phyloP scores from a whole-genome alignment of 2,329 filamentous ascomycete genomes.

The Chalaropsis thielavioides region DNA sequence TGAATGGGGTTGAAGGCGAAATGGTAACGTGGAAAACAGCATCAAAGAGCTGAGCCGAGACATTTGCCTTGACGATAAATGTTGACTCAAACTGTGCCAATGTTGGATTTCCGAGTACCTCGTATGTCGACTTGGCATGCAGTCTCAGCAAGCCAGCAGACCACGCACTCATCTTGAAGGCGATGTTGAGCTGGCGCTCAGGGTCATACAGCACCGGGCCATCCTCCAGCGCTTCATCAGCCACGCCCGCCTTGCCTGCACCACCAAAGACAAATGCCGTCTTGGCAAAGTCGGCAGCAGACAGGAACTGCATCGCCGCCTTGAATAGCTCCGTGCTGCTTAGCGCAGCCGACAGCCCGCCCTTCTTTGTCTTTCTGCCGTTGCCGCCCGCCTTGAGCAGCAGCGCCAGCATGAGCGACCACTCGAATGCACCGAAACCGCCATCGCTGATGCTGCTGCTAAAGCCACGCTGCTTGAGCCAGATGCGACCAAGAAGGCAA shows the following conservation, averaged over 20 bases:
- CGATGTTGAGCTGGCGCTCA: slow-evolving; percentile 57
- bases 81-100: slow-evolving; percentile 71
- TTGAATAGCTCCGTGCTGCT: slow-evolving; percentile 93
- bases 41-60: slow-evolving; percentile 43
- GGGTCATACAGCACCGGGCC: slow-evolving; percentile 68
- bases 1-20: slow-evolving; percentile 24
- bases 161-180: slow-evolving; percentile 84
- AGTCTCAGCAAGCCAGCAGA: slow-evolving; percentile 60
- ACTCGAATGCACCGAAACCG: slow-evolving; percentile 89
- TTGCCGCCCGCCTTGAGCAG: slow-evolving; percentile 54
- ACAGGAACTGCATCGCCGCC: slow-evolving; percentile 75
- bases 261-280: slow-evolving; percentile 43
- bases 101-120: slow-evolving; percentile 57
- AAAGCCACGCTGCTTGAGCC: slow-evolving; percentile 81
- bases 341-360: slow-evolving; percentile 61
- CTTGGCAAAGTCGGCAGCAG: slow-evolving; percentile 54
- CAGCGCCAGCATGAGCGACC: slow-evolving; percentile 65
- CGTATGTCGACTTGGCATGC: slow-evolving; percentile 60
- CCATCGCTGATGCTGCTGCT: slow-evolving; percentile 53
- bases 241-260: slow-evolving; percentile 22
- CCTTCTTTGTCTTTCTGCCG: slow-evolving; percentile 36
- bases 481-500: slow-evolving; percentile 71
- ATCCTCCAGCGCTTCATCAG: slow-evolving; percentile 29
- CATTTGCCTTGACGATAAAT: slow-evolving; percentile 54
- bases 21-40: slow-evolving; percentile 28